Evolutionary conservation across 2,329 filamentous ascomycete genomes (phyloP), one percentile per base, ranked within the genome.

Genomic region (Neofusicoccum kwambonambiense): DNA sequence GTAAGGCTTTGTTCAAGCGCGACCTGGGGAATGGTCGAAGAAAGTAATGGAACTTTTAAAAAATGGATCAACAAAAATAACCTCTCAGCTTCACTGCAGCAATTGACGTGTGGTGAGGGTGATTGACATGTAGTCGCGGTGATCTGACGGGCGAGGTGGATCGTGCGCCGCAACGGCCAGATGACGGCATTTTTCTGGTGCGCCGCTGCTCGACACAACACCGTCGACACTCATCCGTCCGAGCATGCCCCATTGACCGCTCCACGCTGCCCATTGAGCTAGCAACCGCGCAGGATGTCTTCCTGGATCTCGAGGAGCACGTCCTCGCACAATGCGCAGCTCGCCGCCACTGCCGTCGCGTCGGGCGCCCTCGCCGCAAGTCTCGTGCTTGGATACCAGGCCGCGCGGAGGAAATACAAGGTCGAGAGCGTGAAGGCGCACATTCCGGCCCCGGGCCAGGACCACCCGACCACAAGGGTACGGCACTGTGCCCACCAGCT

Each of bases 331-430:
- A 76, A 79, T 70, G 76, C 81, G 47, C 91, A 93, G 75, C 80
- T 95, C 41, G 84, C 87, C 17, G 86, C 89, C 3, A 92, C 91
- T 0, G 91, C 91, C 2, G 80, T 91, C 22, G 75, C 83, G 9
- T 83, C 82, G 4, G 79, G 79, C 11, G 78, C 79, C 7, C 71
- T 84, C 5, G 81, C 83, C 31, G 81, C 78, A 4, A 80, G 81
- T 68, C 80, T 84, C 1, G 86, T 88, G 52, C 76, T 88, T 52
- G 84, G 85, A 3, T 81, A 84, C 62, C 86, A 88, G 71, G 80
- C 84, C 62, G 79, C 84, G 41, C 81, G 79, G 68, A 80, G 84
- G 65, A 81, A 81, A 71, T 83, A 84, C 69, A 82, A 81, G 56
- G 81, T 88, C 22, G 78, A 83, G 64, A 79, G 86, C 56, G 71